A percentile compares a stretch with the other conserved stretches of the same genome.
Evolutionary conservation across 257 asterid genomes (phyloP).

Genomic region (Ballota nigra): DNA sequence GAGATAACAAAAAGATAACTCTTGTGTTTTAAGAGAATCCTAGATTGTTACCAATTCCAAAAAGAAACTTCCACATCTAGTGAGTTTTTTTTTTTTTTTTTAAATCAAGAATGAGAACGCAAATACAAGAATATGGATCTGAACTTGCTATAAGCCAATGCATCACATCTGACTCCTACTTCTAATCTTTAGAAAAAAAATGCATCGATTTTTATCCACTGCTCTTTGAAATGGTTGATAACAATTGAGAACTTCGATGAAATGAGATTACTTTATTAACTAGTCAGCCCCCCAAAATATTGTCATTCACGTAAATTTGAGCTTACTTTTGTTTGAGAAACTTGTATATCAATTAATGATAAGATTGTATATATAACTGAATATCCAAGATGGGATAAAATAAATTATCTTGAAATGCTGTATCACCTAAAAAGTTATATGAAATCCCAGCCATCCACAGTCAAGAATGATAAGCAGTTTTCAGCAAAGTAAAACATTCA

Average conservation of each 20-base stretch:
- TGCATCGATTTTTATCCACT: background rate
- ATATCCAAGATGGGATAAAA: background rate
- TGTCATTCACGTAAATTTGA: background rate
- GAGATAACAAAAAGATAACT: background rate
- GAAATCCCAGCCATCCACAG: background rate
- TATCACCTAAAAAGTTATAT: background rate
- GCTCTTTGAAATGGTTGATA: background rate
- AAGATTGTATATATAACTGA: no score
- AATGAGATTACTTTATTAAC: background rate
- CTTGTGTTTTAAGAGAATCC: background rate
- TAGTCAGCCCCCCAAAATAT: background rate
- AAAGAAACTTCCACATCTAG: background rate
- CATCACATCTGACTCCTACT: constrained; percentile 9
- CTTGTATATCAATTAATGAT: background rate
- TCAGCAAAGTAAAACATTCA: background rate
- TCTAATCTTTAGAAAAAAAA: background rate
- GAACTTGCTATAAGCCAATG: background rate
- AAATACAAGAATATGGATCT: background rate
- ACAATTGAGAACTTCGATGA: constrained; percentile 14
- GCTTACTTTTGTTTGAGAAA: constrained; percentile 4
- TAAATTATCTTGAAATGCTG: background rate
- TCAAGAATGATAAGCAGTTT: background rate
- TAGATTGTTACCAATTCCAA: background rate
- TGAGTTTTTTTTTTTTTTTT: background rate
- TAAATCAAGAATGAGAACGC: constrained; percentile 6